Base-by-base conservation (phyloP, 768 basidiomycete genomes). In the Kondoa subrosea region DNA sequence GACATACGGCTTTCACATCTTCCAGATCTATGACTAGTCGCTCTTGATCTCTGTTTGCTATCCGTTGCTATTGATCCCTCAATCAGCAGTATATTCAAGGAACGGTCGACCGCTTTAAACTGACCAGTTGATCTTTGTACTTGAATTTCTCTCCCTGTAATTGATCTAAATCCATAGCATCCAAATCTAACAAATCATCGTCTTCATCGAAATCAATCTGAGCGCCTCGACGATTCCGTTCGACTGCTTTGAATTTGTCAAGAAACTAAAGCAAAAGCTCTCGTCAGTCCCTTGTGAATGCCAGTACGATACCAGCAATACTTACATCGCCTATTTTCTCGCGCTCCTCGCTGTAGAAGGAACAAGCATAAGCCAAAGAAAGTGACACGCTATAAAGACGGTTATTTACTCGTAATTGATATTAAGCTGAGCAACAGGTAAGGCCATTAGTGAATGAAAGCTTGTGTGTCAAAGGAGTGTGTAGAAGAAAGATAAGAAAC, bases 21-120 rank as follows among this genome's bases (percentile, higher is more conserved):
- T 91, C 89, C 27, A 99, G 77, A 73, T 93, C 90, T 69, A 99
- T 84, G 56, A 85, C 80, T 12, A 99, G 79, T 83, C 88, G 88
- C 72, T 90, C 84, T 76, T 91, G 87, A 70, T 95, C 89, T 34
- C 95, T 83, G 78, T 99, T 93, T 63, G 93, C 89, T 69, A 99
- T 84, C 57, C 81, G 80, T 91, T 91, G 89, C 91, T 92, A 72
- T 58, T 25, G 34, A 40, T n/a, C n/a, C 2, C 15, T 30, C n/a
- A 40, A 17, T 25, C 17, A 12, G 1, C 4, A 34, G 34, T 40
- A 34, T 31, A 15, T 73, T 71, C 70, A 58, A 34, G 34, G 25
- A 65, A 16, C 56, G 34, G 26, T 14, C 26, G 25, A 25, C 2
- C 34, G 30, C n/a, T 12, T 3, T 26, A 1, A 2, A 78, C 85